Percentiles rank a stretch among this genome's conserved stretches.
These are phyloP conservation scores for barley (Hordeum vulgare) DNA, from an alignment of 176 grass and related monocot genomes.

Conservation along the genomic window DNA sequence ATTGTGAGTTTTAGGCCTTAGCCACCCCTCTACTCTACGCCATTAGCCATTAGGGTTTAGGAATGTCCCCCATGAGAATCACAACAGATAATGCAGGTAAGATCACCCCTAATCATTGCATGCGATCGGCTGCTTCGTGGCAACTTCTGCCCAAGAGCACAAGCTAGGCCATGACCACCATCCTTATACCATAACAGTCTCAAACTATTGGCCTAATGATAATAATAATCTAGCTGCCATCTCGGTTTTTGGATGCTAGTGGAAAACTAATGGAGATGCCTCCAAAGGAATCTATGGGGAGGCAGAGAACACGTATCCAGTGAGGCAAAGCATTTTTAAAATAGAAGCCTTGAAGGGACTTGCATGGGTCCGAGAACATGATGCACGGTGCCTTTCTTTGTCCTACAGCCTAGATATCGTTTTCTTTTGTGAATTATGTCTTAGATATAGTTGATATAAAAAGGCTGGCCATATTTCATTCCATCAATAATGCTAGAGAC, in stretches of 20 bases:
- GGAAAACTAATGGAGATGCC: constrained; percentile 20
- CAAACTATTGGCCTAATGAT: constrained; percentile 13
- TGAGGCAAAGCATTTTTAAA: constrained; percentile 29
- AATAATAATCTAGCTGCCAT: constrained; percentile 33
- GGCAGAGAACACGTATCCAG: constrained; percentile 32
- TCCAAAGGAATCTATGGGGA: constrained; percentile 42
- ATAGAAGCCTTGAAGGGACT: neutral
- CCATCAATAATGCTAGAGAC: neutral
- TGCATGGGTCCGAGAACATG: constrained; percentile 26
- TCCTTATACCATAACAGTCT: neutral
- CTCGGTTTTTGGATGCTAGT: neutral
- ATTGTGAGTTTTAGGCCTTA: neutral
- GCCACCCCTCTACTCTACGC: neutral
- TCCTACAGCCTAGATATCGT: constrained; percentile 17
- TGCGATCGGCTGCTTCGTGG: constrained; percentile 11
- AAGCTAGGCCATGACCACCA: neutral
- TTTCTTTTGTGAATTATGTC: neutral
- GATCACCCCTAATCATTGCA: constrained; percentile 27
- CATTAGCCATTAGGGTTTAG: neutral
- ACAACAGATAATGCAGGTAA: neutral
- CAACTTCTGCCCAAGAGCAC: constrained; percentile 31
- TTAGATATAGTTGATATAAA: neutral
- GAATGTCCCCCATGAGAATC: constrained; percentile 29
- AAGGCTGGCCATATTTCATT: neutral
- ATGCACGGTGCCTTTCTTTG: constrained; percentile 26